Evolutionary conservation across 2,329 filamentous ascomycete genomes (phyloP).

Genomic region (Fusarium sp.): DNA sequence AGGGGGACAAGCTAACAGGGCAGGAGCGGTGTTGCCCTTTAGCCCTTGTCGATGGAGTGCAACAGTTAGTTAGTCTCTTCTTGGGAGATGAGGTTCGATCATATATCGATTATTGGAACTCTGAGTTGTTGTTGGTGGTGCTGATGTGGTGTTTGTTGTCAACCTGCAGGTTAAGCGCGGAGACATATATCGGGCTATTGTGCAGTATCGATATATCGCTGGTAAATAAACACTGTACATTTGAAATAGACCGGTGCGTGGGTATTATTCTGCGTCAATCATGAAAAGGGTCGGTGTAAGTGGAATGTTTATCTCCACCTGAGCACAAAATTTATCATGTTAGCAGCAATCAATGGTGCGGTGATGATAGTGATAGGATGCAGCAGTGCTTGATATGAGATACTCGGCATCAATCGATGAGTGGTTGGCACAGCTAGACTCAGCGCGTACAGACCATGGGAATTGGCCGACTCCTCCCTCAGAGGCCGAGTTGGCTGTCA

Average conservation of each 20-base stretch:
- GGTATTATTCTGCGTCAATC: conserved; percentile 13
- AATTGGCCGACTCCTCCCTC: conserved; percentile 32
- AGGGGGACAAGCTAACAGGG: neutral
- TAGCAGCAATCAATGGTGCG: conserved; percentile 31
- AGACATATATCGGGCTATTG: conserved; percentile 2
- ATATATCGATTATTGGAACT: conserved; percentile 16
- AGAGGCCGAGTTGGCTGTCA: conserved; percentile 25
- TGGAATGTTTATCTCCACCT: conserved; percentile 30
- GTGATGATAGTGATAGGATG: conserved; percentile 39
- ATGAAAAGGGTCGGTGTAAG: conserved; percentile 29
- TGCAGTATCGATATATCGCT: conserved; percentile 8
- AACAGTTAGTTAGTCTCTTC: conserved; percentile 21
- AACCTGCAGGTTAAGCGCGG: neutral
- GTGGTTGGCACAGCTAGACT: conserved; percentile 35
- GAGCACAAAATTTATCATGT: conserved; percentile 20
- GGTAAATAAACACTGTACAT: too few species aligned
- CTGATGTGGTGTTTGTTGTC: conserved; percentile 3
- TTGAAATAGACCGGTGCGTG: conserved; percentile 10
- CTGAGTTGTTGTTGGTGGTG: neutral
- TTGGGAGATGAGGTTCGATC: conserved; percentile 14
- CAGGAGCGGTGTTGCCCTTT: conserved; percentile 36
- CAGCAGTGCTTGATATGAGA: conserved; percentile 34
- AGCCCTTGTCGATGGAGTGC: conserved; percentile 25
- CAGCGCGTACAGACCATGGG: conserved; percentile 42
- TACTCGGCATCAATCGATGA: conserved; percentile 25